Evolutionary conservation across 371 early-diverging fungal species (phyloP).

Genomic region (Actinomortierella ambigua): DNA sequence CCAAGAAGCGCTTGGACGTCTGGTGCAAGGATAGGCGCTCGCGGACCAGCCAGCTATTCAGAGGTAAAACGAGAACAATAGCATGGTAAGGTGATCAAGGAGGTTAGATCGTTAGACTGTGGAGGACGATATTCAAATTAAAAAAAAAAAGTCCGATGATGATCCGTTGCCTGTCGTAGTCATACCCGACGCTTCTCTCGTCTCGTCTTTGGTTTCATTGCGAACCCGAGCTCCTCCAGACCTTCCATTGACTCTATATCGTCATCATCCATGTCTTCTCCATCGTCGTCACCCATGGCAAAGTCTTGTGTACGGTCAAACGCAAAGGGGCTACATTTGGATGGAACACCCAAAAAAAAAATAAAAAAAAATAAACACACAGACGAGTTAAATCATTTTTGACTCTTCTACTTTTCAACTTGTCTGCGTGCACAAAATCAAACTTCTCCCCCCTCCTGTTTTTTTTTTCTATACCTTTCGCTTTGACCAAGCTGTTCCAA

Average conservation of each 20-base stretch:
- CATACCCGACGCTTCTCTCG: conserved; percentile 26
- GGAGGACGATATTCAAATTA: conserved; percentile 48
- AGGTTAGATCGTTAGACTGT: conserved; percentile 43
- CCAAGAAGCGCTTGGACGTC: conserved; percentile 71
- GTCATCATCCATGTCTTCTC: conserved; percentile 32
- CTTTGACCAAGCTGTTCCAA: conserved; percentile 16
- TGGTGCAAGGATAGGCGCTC: conserved; percentile 43
- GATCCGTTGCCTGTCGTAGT: conserved; percentile 27
- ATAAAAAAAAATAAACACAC: not conserved
- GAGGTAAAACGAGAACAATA: not conserved
- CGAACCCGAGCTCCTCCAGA: conserved; percentile 37
- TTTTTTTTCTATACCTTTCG: not conserved
- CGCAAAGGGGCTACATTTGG: no score
- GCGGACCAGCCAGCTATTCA: conserved; percentile 17
- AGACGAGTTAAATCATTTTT: no score
- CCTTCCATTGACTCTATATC: conserved; percentile 32
- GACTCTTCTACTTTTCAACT: no score
- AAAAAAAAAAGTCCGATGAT: conserved; percentile 51
- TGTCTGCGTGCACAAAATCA: not conserved
- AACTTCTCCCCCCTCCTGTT: not conserved
- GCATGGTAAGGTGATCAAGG: conserved; percentile 22
- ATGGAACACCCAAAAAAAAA: not conserved
- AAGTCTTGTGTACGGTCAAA: not conserved
- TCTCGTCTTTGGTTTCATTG: conserved; percentile 27
- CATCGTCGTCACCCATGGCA: conserved; percentile 11